Percentiles rank a stretch among this genome's conserved stretches.
Evolutionary conservation across 1,139 yeast genomes (phyloP).

Genomic region (Suhomyces ambrosiae): DNA sequence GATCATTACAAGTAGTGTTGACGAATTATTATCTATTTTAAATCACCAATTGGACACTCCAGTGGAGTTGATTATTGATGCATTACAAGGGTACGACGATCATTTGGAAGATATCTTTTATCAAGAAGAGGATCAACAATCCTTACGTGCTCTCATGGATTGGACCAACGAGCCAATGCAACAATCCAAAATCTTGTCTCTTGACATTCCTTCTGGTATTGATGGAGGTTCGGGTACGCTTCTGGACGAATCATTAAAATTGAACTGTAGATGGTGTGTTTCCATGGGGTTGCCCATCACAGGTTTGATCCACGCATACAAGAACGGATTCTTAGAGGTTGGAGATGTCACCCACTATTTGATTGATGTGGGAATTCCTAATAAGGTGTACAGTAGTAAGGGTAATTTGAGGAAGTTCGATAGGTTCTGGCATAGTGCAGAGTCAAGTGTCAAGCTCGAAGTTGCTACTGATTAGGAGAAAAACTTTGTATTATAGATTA

Average conservation of each 20-base stretch:
- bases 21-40: conserved; percentile 33
- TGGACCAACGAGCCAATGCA: conserved; percentile 69
- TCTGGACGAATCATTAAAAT: conserved; percentile 29
- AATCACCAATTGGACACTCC: conserved; percentile 64
- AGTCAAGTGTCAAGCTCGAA: conserved; percentile 32
- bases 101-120: conserved; percentile 56
- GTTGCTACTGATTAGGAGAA: conserved; percentile 18
- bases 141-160: conserved; percentile 49
- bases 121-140: conserved; percentile 39
- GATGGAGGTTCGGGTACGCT: conserved; percentile 81
- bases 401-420: conserved; percentile 48
- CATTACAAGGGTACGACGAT: conserved; percentile 79
- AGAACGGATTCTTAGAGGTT: conserved; percentile 38
- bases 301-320: conserved; percentile 65
- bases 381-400: conserved; percentile 42
- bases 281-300: conserved; percentile 76
- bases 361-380: conserved; percentile 77
- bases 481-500: conserved; percentile 3
- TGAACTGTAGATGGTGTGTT: conserved; percentile 55
- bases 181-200: conserved; percentile 57
- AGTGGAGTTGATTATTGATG: conserved; percentile 76
- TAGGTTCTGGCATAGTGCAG: conserved; percentile 46
- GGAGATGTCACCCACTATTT: conserved; percentile 56
- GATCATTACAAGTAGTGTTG: conserved; percentile 37
- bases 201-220: conserved; percentile 83